Evolutionary conservation across 768 basidiomycete species (phyloP).

Genomic region (Artomyces pyxidatus): DNA sequence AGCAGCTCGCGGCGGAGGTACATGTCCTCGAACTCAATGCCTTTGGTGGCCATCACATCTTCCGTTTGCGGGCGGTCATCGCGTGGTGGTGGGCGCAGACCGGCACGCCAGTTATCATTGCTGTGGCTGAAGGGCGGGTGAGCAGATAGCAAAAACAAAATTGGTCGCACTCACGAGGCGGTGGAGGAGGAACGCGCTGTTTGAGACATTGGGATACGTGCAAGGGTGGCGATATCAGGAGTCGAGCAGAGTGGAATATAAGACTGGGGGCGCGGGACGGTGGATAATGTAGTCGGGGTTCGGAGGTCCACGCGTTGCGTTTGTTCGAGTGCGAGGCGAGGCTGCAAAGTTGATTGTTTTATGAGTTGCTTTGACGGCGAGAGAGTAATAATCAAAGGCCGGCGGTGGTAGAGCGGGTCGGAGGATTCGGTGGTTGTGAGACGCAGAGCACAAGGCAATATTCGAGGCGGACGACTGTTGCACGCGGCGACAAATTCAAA

Average conservation of each 20-base stretch:
- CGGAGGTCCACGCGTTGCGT: background rate
- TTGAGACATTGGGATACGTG: conserved; percentile 11
- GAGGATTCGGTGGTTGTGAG: too few relatives aligned
- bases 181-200: conserved; percentile 15
- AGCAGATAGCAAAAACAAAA: background rate
- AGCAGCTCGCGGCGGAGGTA: conserved; percentile 86
- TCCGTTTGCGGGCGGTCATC: conserved; percentile 93
- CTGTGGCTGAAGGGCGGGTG: conserved; percentile 1
- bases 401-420: too few relatives aligned
- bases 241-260: background rate
- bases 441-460: too few relatives aligned
- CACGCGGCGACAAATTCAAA: background rate
- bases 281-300: background rate
- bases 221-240: background rate
- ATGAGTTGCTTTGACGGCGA: background rate
- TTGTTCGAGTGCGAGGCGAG: background rate
- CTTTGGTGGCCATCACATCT: conserved; percentile 92
- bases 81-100: conserved; percentile 81
- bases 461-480: background rate
- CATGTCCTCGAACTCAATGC: conserved; percentile 95
- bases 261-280: background rate
- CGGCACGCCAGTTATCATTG: conserved; percentile 54
- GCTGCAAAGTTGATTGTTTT: background rate
- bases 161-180: conserved; percentile 10
- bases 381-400: background rate